These are phyloP conservation scores for Isatis tinctoria DNA, from an alignment of 345 rosid genomes.

Conservation along the genomic window DNA sequence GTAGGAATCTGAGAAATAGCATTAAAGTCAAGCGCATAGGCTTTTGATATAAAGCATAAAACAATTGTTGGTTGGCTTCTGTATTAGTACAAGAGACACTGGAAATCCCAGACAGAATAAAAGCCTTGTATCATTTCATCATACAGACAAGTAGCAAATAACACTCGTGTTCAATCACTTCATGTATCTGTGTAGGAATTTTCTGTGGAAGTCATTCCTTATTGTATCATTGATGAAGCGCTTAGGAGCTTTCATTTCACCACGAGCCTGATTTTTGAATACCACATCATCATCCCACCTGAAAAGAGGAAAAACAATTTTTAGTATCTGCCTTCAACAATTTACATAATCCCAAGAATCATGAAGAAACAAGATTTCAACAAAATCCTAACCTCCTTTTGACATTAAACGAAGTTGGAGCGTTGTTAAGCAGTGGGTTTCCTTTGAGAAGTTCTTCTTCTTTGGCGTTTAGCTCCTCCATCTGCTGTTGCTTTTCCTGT, in stretches of 20 bases:
- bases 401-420: conserved; percentile 68
- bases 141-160: conserved; percentile 15
- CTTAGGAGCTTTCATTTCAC: conserved; percentile 86
- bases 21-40: conserved; percentile 4
- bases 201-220: conserved; percentile 90
- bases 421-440: conserved; percentile 77
- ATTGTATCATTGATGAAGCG: conserved; percentile 98
- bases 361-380: neutral
- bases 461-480: conserved; percentile 80
- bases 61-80: neutral
- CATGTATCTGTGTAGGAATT: conserved; percentile 93
- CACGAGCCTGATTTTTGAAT: conserved; percentile 97
- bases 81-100: conserved; percentile 16
- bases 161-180: conserved; percentile 41
- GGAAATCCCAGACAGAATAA: conserved; percentile 3
- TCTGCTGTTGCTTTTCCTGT: conserved; percentile 68
- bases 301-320: neutral
- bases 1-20: neutral
- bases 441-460: conserved; percentile 93
- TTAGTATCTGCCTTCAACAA: neutral
- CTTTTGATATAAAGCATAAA: conserved; percentile 13
- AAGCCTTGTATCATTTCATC: conserved; percentile 8
- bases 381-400: conserved; percentile 64
- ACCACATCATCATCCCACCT: conserved; percentile 99
- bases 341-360: neutral